Base-by-base conservation (phyloP, 352 stramenopile species). In the Phytophthora pistaciae region DNA sequence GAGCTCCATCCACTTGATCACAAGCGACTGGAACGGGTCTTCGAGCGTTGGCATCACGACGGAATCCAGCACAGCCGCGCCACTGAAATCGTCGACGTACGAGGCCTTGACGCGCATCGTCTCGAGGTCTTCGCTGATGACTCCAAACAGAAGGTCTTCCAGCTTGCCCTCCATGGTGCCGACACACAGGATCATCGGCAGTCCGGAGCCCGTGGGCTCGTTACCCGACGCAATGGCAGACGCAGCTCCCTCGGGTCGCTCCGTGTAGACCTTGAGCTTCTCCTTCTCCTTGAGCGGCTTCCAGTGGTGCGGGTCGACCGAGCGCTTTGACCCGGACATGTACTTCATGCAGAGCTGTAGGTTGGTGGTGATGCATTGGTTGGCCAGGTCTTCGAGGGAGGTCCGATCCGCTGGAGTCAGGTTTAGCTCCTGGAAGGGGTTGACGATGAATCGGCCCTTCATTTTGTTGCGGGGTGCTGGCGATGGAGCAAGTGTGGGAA, bases 1-100 rank as follows among this genome's bases (percentile, higher is more conserved):
- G 21, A 76, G 63, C 69, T 76, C 66, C 49, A 75, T 77, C 77
- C 77, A 84, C 66, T 81, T 81, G 52, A 84, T 52, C 13, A 70
- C 53, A 0, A 84, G 46, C 25, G 70, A 79, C 38, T 68, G 65
- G 29, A 79, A 77, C 16, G 75, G 75, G 2, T 69, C 63, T 8
- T 77, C 56, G 0, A 74, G 10, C 3, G 68, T 78, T 3, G 73
- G 76, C 18, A 70, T n/a, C 16, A 79, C 56, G 5, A 83, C 70
- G 3, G 65, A 69, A 31, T 76, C 64, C 1, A 83, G 64, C n/a
- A 83, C 76, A 18, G 66, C 66, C 4, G 66, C 76, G 16, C 67
- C 76, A 33, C 70, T 74, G 38, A 80, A 64, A 21, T 83, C 70
- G 9, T 74, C 62, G 4, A 72, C 61, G 53, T 79, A 79, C 1